Conservation (phyloP, 1,139 yeast genomes). For the Pichia sp. region DNA sequence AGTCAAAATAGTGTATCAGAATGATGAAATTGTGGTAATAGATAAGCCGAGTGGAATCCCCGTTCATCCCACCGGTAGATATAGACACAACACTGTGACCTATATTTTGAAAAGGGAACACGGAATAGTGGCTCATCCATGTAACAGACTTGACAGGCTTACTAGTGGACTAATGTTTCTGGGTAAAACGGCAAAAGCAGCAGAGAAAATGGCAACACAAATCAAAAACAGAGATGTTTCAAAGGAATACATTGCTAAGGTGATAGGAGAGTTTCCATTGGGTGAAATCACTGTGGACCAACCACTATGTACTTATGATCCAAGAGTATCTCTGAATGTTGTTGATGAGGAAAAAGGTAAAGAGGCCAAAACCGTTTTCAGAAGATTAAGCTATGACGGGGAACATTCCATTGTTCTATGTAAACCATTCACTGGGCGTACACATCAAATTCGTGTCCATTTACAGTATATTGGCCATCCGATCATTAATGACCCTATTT, state of each 20-base stretch:
- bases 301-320: constrained; percentile 67
- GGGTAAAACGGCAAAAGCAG: constrained; percentile 76
- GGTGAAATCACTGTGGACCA: constrained; percentile 48
- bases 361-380: constrained; percentile 47
- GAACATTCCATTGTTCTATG: constrained; percentile 68
- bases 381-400: constrained; percentile 54
- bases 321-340: constrained; percentile 69
- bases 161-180: constrained; percentile 94
- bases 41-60: constrained; percentile 96
- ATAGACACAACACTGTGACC: constrained; percentile 80
- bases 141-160: constrained; percentile 82
- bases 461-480: constrained; percentile 82
- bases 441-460: constrained; percentile 93
- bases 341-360: constrained; percentile 62
- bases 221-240: constrained; percentile 67
- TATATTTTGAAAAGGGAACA: constrained; percentile 65
- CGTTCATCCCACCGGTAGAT: constrained; percentile 94
- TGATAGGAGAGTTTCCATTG: constrained; percentile 72
- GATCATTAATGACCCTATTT: constrained; percentile 91
- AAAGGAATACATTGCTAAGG: constrained; percentile 84
- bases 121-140: constrained; percentile 68
- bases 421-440: constrained; percentile 81
- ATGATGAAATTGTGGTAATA: constrained; percentile 72
- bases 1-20: constrained; percentile 68
- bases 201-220: constrained; percentile 68